phyloP scores from a whole-genome alignment of 169 alveolate genomes.

The Plasmodium malariae region DNA sequence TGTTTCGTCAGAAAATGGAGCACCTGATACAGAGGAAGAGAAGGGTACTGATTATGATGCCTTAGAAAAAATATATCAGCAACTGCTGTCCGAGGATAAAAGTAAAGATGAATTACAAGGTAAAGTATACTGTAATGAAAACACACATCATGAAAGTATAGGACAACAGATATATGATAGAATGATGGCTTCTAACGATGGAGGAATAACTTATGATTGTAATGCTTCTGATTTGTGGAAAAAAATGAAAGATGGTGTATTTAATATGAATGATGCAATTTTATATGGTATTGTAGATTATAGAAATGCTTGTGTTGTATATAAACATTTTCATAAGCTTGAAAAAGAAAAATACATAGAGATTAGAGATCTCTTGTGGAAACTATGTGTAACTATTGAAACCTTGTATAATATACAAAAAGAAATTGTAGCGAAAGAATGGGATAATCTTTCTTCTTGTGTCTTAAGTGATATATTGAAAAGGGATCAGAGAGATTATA shows the following conservation, averaged over 20 bases:
- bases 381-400: not conserved
- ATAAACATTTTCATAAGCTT: not conserved
- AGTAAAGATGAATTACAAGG: no score
- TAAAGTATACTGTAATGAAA: not conserved
- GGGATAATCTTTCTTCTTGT: not conserved
- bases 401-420: not conserved
- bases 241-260: not conserved
- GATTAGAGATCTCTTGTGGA: not conserved
- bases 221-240: slow-evolving; percentile 4
- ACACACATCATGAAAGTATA: not conserved
- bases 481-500: slow-evolving; percentile 6
- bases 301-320: not conserved
- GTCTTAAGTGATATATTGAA: not conserved
- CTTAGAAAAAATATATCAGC: no score
- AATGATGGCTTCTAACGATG: slow-evolving; percentile 1
- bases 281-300: slow-evolving; percentile 3
- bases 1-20: not conserved
- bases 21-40: not conserved
- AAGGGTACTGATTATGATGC: not conserved
- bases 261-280: not conserved
- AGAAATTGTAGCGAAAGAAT: not conserved
- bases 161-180: not conserved
- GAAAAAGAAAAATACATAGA: not conserved
- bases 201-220: slow-evolving; percentile 3
- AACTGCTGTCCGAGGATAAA: no score